phyloP scores from a whole-genome alignment of 1,284 basidiomycete species.

The Sanghuangporus sanghuang region DNA sequence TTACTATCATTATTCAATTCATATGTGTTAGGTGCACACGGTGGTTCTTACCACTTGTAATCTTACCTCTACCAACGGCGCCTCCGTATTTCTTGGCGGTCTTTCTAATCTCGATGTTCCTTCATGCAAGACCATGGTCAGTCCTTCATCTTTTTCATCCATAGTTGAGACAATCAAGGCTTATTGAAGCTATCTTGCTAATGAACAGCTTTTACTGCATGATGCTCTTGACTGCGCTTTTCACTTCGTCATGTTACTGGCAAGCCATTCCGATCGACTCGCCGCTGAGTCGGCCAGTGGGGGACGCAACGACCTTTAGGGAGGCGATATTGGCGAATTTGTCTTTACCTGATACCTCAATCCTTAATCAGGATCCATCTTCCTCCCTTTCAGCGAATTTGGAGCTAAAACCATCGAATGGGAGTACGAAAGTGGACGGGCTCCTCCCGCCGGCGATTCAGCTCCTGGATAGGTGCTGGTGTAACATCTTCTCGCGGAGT shows the following conservation, averaged over 20 bases:
- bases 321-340: conserved; percentile 48
- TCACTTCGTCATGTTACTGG: conserved; percentile 82
- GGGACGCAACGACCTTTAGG: conserved; percentile 63
- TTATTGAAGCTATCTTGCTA: conserved; percentile 13
- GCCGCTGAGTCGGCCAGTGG: conserved; percentile 50
- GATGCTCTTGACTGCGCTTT: conserved; percentile 67
- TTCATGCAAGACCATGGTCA: conserved; percentile 78
- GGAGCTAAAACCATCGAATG: conserved; percentile 16
- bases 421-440: conserved; percentile 26
- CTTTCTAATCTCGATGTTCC: conserved; percentile 65
- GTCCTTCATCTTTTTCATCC: conserved; percentile 22
- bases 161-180: background rate
- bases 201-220: conserved; percentile 72
- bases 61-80: conserved; percentile 73
- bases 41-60: conserved; percentile 73
- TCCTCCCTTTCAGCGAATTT: background rate
- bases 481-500: conserved; percentile 43
- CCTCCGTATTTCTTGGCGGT: conserved; percentile 70
- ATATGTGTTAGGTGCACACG: conserved; percentile 60
- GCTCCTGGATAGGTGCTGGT: conserved; percentile 75
- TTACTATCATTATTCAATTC: background rate
- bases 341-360: conserved; percentile 19
- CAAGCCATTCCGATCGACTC: conserved; percentile 65
- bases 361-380: no score
- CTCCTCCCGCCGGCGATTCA: conserved; percentile 46